Evolutionary conservation across 2,329 filamentous ascomycete genomes (phyloP), one percentile per base, ranked within the genome.

Genomic region (Chaetomiaceae sp.): DNA sequence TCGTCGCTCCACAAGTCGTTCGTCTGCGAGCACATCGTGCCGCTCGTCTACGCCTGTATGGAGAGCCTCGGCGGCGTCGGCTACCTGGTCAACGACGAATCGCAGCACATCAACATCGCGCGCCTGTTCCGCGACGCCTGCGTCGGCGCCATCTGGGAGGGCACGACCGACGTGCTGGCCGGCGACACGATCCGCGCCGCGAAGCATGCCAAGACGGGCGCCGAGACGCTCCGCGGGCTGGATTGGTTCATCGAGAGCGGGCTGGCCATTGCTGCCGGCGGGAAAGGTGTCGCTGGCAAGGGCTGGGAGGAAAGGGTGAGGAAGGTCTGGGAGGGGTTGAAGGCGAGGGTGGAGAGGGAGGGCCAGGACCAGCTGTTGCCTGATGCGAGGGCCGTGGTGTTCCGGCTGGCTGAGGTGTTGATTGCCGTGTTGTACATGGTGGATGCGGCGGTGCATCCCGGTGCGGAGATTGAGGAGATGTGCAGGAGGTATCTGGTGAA

Each of bases 121-220:
- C 75, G 83, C 6, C 69, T 88, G 1, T 81, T 82, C 59, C 76
- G 86, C 7, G 85, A 89, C 58, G 79, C 76, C 2, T 72, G 68
- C 7, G 85, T 87, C 3, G 68, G 80, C 44, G 75, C 78, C 13
- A 87, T 89, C 46, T 76, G 54, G 71, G 73, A 50, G 79, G 83
- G 85, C 1, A 89, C 86, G 0, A 87, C 84, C 0, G 84, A 87
- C 59, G 82, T 89, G 5, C 71, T 89, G 49, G 79, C 80, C 4
- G 72, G 70, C 1, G 77, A 78, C 53, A 69, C 75, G 14, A 54
- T 77, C 13, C 63, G 74, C 17, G 72, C 73, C 0, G 51, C 79
- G 37, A 77, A 76, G 54, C 73, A 78, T 30, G 64, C 71, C 0
- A 64, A 64, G 20, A 63, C 54, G 1, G 74, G 69, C 4, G 59